Conservation (phyloP, 2,329 filamentous ascomycete genomes). For the Huntiella savannae region DNA sequence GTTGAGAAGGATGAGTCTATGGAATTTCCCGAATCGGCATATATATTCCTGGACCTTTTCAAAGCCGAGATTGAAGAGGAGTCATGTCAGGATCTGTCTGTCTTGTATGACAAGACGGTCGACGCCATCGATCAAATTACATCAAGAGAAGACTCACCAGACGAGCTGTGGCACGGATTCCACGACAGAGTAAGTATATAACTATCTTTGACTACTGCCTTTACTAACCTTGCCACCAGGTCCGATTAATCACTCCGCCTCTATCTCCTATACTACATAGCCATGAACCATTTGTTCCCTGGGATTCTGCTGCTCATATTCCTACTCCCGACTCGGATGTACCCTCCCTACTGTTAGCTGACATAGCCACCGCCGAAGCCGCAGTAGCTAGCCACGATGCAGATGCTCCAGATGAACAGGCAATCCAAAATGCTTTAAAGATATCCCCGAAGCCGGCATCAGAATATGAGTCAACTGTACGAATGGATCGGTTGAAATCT, state of each 20-base stretch:
- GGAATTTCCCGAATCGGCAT: conserved; percentile 3
- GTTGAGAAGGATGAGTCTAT: conserved; percentile 8
- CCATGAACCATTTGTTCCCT: conserved; percentile 5
- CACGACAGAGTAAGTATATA: neutral
- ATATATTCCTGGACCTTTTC: conserved; percentile 1
- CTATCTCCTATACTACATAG: conserved; percentile 1
- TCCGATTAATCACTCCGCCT: conserved; percentile 7
- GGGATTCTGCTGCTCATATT: conserved; percentile 4
- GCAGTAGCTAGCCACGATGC: neutral
- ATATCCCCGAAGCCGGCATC: neutral
- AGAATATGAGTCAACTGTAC: neutral
- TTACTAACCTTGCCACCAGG: neutral
- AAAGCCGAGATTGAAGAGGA: conserved; percentile 6
- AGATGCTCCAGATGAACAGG: neutral
- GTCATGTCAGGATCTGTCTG: neutral
- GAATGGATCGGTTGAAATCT: neutral
- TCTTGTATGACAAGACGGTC: neutral
- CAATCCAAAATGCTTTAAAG: conserved; percentile 2
- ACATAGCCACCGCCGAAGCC: conserved; percentile 2
- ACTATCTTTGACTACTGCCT: neutral
- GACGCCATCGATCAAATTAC: neutral
- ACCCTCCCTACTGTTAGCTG: conserved; percentile 5
- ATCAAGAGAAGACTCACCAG: neutral
- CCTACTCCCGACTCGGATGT: conserved; percentile 7
- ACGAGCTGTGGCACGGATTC: neutral